These are phyloP conservation scores for Millerozyma acaciae DNA, from an alignment of 805 yeast genomes.

Conservation along the genomic window DNA sequence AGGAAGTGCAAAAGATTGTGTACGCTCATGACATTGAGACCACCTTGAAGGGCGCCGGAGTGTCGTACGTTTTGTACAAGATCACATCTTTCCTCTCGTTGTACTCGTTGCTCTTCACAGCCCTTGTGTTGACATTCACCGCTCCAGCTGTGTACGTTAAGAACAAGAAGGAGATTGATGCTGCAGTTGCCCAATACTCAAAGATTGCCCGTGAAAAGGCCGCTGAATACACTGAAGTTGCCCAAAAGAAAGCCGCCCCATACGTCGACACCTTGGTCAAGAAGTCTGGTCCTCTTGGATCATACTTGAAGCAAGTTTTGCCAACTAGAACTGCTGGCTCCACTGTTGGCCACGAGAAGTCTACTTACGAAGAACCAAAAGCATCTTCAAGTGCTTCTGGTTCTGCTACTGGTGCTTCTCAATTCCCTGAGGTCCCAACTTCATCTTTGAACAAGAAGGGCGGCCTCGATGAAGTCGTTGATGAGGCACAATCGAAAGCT, in stretches of 20 bases:
- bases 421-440: conserved; percentile 42
- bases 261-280: conserved; percentile 52
- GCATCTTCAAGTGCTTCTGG: conserved; percentile 6
- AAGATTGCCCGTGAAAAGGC: conserved; percentile 49
- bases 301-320: conserved; percentile 52
- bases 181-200: conserved; percentile 45
- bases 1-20: conserved; percentile 50
- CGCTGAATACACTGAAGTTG: conserved; percentile 34
- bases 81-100: conserved; percentile 74
- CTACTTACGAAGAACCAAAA: conserved; percentile 13
- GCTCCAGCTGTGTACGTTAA: conserved; percentile 70
- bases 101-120: conserved; percentile 57
- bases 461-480: conserved; percentile 22
- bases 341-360: conserved; percentile 45
- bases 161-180: conserved; percentile 76
- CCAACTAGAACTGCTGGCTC: conserved; percentile 71
- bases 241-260: conserved; percentile 50
- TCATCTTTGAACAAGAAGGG: conserved; percentile 14
- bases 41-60: conserved; percentile 70
- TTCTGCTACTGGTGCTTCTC: conserved; percentile 30
- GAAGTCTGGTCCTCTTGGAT: conserved; percentile 65
- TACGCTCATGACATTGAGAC: conserved; percentile 68
- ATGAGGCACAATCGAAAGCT: conserved; percentile 17
- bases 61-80: conserved; percentile 61
- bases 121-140: conserved; percentile 63